Base-by-base conservation (phyloP, 352 stramenopile species). In the Phytopythium vexans region DNA sequence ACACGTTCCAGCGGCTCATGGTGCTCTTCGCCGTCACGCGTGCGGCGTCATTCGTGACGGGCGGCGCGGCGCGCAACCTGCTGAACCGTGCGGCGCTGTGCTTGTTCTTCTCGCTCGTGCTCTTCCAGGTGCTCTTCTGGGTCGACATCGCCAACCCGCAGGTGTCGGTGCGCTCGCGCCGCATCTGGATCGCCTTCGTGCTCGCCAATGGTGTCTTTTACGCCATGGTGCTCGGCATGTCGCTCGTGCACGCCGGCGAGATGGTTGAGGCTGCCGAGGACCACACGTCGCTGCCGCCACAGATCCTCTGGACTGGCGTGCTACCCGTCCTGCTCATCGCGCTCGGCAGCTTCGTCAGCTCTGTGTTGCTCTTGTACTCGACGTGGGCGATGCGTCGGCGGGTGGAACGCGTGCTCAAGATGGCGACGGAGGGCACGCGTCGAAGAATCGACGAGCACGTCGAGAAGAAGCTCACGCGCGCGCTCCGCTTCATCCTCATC, bases 101-200 rank as follows among this genome's bases (percentile, higher is more conserved):
- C 48, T 57, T 92, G 8, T 94, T 94, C 56, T 94, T 94, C 66
- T 89, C 77, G 54, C 78, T 94, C 54, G 77, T 91, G 57, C 72
- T 92, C 35, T 91, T 92, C 68, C 82, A 94, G 49, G 86, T 89
- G 54, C 68, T 94, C 36, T 86, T 91, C 41, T 94, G 84, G 84
- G 68, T 94, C 54, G 84, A 94, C 65, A 91, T 94, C 49, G 80
- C 80, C 47, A 94, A 94, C 60, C 78, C 84, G 8, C 88, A 88
- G 59, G 54, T 87, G 37, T 92, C 82, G 37, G 61, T 60, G 6
- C 76, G 84, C 45, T 94, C 84, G 8, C 71, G 70, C 15, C 79
- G 82, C 37, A 86, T 94, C 54, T 94, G 84, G 84, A 60, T 82
- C 40, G 66, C 77, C 8, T 94, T 92, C 41, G 38, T 87, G 8